Base-by-base conservation (phyloP, 495 filamentous ascomycete species). In the Talaromyces wortmannii region DNA sequence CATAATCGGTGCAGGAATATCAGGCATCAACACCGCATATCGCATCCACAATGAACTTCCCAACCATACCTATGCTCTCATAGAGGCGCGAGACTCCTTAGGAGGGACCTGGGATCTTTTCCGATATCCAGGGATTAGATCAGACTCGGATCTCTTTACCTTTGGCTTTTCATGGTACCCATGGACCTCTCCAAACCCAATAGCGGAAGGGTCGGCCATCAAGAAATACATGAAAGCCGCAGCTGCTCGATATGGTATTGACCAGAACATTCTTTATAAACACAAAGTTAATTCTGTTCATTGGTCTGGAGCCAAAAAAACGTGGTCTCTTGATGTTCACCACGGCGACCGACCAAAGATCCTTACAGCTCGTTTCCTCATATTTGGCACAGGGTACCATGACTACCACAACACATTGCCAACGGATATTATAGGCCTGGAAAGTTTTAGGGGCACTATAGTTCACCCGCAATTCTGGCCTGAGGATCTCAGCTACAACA, bases 101-200 rank as follows among this genome's bases (percentile, higher is more conserved):
- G 83, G 83, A 17, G 83, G 83, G 3, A 87, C 83, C 0, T 86
- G 83, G 82, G 73, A 76, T 56, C 74, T 84, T 6, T 86, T 83
- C 66, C 74, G 73, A 31, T 87, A 84, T 49, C 83, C 83, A 13
- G 82, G 83, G 5, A 68, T 80, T 33, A 75, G 81, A 52, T 78
- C 78, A 32, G 82, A 85, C 70, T 80, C 77, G 7, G 74, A 82
- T 59, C 66, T 86, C 23, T 74, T 74, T 53, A 74, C 80, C 15
- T 86, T 83, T 52, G 80, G 81, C 50, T 81, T 85, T 55, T 59
- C 75, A 18, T 87, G 83, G 82, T 63, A 74, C 15, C 80, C 81
- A 10, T 88, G 84, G 83, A 70, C 70, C 0, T 65, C 73, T 31
- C 53, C 63, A 1, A 72, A 71, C 8, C 69, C 75, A 18, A 83